phyloP scores from a whole-genome alignment of 2,329 filamentous ascomycete species.

The Fusarium fujikuroi region DNA sequence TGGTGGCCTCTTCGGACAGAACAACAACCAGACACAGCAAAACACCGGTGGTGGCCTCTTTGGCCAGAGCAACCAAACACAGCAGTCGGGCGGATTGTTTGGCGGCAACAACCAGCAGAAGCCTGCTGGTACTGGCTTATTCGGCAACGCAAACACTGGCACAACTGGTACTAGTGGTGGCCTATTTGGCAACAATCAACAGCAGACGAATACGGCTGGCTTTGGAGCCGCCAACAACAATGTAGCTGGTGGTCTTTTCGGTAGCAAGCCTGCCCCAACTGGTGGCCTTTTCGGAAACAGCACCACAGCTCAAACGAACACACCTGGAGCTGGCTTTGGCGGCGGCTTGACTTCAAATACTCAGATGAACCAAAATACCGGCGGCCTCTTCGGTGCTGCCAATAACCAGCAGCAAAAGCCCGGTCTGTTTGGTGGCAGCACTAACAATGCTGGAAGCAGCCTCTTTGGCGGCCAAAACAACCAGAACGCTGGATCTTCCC shows the following conservation, averaged over 20 bases:
- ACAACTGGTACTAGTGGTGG: constrained; percentile 43
- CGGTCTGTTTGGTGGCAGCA: constrained; percentile 63
- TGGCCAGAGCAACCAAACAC: constrained; percentile 49
- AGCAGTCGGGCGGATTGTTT: constrained; percentile 56
- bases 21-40: constrained; percentile 48
- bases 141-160: constrained; percentile 35
- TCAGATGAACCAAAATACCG: constrained; percentile 50
- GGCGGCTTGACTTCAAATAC: constrained; percentile 51
- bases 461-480: constrained; percentile 65
- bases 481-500: constrained; percentile 55
- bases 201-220: constrained; percentile 45
- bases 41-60: constrained; percentile 48
- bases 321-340: constrained; percentile 58
- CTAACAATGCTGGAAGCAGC: constrained; percentile 58
- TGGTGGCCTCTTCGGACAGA: constrained; percentile 56
- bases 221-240: constrained; percentile 49
- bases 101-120: constrained; percentile 57
- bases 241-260: constrained; percentile 53
- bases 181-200: constrained; percentile 58
- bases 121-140: constrained; percentile 49
- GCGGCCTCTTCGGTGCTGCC: constrained; percentile 61
- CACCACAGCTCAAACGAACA: constrained; percentile 50
- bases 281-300: constrained; percentile 55
- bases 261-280: constrained; percentile 51
- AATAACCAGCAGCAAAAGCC: constrained; percentile 54